Evolutionary conservation across 768 basidiomycete genomes (phyloP), one percentile per base, ranked within the genome.

Genomic region (Sistotremastrum suecicum): DNA sequence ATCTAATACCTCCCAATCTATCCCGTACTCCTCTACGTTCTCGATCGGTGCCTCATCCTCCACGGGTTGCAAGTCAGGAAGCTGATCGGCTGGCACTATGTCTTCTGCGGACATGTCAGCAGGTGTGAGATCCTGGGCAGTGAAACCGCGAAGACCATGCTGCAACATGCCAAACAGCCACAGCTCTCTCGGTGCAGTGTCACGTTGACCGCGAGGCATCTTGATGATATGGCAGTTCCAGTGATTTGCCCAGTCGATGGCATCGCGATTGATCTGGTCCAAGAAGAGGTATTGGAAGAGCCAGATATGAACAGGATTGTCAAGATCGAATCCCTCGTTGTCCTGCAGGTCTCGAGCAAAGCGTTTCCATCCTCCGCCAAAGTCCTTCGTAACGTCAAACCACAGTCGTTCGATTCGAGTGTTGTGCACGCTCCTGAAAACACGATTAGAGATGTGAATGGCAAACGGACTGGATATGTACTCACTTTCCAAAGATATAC

Each of bases 271-370:
- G 34, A 68, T 54, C 0, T 40, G 12, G 2, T 38, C 6, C 1
- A 69, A 58, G 45, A 71, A 70, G 0, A 70, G 55, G 37, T 58
- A 48, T 39, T 66, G 66, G 1, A 67, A 50, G 3, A 69, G 54
- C 66, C 68, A 71, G 37, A 67, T 63, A 46, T 69, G 66, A 8
- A 45, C 50, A 5, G 53, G 35, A 5, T 49, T 35, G 11, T 56
- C 43, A 2, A 44, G 46, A 37, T 66, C 47, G 0, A 71, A 57
- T 0, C 56, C 49, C 34, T 58, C 40, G 8, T 54, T 37, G 3
- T 45, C 36, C 45, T 76, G 72, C 12, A 76, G 56, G 6, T 67
- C 62, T 1, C 65, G 63, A 53, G 75, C 75, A 54, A 75, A 71
- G 43, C 68, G 56, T 42, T 67, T 69, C 54, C 71, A 62, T 46